Base-by-base conservation (phyloP, 2,329 filamentous ascomycete species). In the Colletotrichum aenigma region DNA sequence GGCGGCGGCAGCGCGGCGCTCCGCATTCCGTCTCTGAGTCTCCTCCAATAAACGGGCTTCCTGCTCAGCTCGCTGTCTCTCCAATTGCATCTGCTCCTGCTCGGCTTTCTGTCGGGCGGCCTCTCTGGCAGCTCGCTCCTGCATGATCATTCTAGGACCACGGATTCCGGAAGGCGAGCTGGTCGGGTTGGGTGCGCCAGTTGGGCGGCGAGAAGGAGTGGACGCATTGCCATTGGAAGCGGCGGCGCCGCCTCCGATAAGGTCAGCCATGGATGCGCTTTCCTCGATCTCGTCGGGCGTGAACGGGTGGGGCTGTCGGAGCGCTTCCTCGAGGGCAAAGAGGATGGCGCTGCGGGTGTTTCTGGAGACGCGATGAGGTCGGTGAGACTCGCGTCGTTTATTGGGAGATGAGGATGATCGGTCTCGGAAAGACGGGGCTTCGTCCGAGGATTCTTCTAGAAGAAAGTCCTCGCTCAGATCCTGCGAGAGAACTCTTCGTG, bases 111-210 rank as follows among this genome's bases (percentile, higher is more conserved):
- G 90, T 74, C 93, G 88, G 30, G 93, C 92, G 82, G 90, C 91
- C 84, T 97, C 95, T 77, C 96, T 91, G 78, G 94, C 94, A 71
- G 91, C 90, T 72, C 96, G 93, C 83, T 96, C 93, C 84, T 95
- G 93, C 96, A 98, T 98, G 81, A 98, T 96, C 86, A 96, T 94
- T 78, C 94, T 93, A 18, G 96, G 96, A 43, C 96, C 96, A 79
- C 94, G 92, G 76, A 98, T 94, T 30, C 94, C 93, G 75, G 89
- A 89, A 12, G 90, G 90, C 16, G 90, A 91, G 78, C 89, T 88
- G 30, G 88, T 88, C 70, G 89, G 88, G 24, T 85, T 85, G 38
- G 90, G 87, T 4, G 87, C 85, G n/a, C 87, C 86, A 3, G 87
- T 85, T 34, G 88, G 87, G 65, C 89, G 81, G 24, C 86, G 83